phyloP scores from a whole-genome alignment of 768 basidiomycete genomes.

The Daedalea quercina region DNA sequence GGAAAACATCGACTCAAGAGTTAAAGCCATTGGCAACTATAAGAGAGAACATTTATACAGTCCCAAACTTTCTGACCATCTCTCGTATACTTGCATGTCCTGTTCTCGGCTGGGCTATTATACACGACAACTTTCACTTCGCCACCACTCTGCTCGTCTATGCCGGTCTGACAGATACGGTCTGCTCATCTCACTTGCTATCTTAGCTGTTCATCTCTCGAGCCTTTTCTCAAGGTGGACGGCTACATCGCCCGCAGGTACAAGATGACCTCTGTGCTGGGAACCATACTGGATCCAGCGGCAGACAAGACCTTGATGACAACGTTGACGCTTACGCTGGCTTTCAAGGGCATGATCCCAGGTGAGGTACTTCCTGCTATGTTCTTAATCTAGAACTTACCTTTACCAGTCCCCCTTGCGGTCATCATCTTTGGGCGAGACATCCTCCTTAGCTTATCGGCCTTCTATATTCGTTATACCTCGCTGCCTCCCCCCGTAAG shows the following conservation, averaged over 20 bases:
- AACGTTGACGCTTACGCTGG: constrained; percentile 80
- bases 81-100: constrained; percentile 90
- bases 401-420: constrained; percentile 67
- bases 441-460: constrained; percentile 75
- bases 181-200: constrained; percentile 34
- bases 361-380: constrained; percentile 38
- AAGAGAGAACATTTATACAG: constrained; percentile 86
- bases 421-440: constrained; percentile 87
- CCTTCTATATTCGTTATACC: constrained; percentile 90
- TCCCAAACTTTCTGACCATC: constrained; percentile 85
- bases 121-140: constrained; percentile 70
- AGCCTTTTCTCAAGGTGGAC: constrained; percentile 55
- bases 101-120: constrained; percentile 82
- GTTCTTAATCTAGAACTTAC: neutral
- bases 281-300: constrained; percentile 93
- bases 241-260: constrained; percentile 85
- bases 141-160: constrained; percentile 84
- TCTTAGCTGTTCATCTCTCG: neutral
- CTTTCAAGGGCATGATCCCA: constrained; percentile 79
- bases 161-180: constrained; percentile 89
- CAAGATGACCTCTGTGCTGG: constrained; percentile 87
- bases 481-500: constrained; percentile 83
- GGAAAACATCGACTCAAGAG: too few species aligned
- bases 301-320: constrained; percentile 97
- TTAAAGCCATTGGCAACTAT: neutral